Base-by-base conservation (phyloP, 805 yeast species). In the Martiniozyma abietophila region DNA sequence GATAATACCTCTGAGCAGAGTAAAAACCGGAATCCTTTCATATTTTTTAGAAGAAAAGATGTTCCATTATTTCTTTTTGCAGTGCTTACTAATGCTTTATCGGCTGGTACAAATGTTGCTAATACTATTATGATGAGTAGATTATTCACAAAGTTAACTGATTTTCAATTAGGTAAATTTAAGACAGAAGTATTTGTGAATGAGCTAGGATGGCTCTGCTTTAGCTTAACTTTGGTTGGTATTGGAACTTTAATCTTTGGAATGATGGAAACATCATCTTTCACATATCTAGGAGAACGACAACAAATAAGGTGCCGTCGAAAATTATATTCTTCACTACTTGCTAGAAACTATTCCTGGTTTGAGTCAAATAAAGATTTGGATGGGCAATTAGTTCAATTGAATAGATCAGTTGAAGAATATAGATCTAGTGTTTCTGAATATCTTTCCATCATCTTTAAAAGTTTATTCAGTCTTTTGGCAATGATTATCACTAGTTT, bases 351-450 rank as follows among this genome's bases (percentile, higher is more conserved):
- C 0, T 48, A 74, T 20, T 54, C 58, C 14, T 83, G 92, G 92
- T 76, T 69, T 47, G 94, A 84, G 36, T 46, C 50, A 1, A 67
- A 68, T 35, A 65, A 68, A 33, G 69, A 73, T 25, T 44, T 78
- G 1, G 63, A 73, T 45, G 95, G 95, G 7, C 69, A 71, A 16
- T 47, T 80, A 10, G 64, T 77, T 6, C 86, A 76, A 49, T 54
- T 73, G 6, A 79, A 79, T 57, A 55, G 94, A 46, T 74, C 86
- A 49, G 62, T 81, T 18, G 92, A 84, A 55, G 94, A 84, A 46
- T 50, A 74, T 29, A 60, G 92, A 49, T 56, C 70, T 0, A 82
- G 86, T 1, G 62, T 73, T 4, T 73, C 89, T 3, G 88, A 80
- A 48, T 71, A 77, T 3, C 49, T 76, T 12, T 85, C 81, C 0